Conservation (phyloP, 495 filamentous ascomycete genomes). For the Pseudomonodictys pantanalensis region DNA sequence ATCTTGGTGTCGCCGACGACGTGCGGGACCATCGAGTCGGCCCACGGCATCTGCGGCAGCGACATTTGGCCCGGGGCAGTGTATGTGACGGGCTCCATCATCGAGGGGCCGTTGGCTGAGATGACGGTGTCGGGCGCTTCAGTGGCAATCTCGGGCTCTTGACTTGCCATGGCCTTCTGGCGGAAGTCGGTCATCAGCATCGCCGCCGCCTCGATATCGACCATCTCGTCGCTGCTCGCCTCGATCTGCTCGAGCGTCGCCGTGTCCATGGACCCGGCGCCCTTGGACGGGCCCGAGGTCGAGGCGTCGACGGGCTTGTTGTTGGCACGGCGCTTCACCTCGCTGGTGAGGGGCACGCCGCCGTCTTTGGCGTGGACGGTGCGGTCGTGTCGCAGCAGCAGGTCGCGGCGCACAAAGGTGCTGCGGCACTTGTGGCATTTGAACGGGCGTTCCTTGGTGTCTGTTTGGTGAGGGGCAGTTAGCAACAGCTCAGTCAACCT, state of each 20-base stretch:
- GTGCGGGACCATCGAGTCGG: slow-evolving; percentile 70
- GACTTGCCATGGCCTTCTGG: slow-evolving; percentile 84
- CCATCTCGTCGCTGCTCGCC: slow-evolving; percentile 88
- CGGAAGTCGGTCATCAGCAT: slow-evolving; percentile 99
- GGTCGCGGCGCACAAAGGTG: slow-evolving; percentile 95
- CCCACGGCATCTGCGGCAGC: slow-evolving; percentile 83
- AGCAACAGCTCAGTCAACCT: slow-evolving; percentile 22
- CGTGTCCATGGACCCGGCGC: slow-evolving; percentile 78
- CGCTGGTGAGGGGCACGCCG: slow-evolving; percentile 89
- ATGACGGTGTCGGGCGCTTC: slow-evolving; percentile 69
- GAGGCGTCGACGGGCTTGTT: slow-evolving; percentile 64
- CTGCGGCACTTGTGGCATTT: slow-evolving; percentile 97
- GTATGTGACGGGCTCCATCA: slow-evolving; percentile 51
- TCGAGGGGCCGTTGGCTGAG: slow-evolving; percentile 56
- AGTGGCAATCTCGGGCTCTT: slow-evolving; percentile 60
- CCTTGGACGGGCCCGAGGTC: slow-evolving; percentile 68
- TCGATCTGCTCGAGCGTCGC: slow-evolving; percentile 92
- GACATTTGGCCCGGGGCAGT: slow-evolving; percentile 69
- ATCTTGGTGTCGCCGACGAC: too few relatives aligned
- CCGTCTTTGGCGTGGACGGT: slow-evolving; percentile 99
- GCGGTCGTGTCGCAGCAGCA: slow-evolving; percentile 93
- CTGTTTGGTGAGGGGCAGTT: slow-evolving; percentile 50
- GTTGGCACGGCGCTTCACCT: slow-evolving; percentile 82
- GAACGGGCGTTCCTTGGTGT: slow-evolving; percentile 98
- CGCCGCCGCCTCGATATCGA: slow-evolving; percentile 95